Evolutionary conservation across 2,329 filamentous ascomycete genomes (phyloP), one percentile per base, ranked within the genome.

Genomic region (Calonectria montana): DNA sequence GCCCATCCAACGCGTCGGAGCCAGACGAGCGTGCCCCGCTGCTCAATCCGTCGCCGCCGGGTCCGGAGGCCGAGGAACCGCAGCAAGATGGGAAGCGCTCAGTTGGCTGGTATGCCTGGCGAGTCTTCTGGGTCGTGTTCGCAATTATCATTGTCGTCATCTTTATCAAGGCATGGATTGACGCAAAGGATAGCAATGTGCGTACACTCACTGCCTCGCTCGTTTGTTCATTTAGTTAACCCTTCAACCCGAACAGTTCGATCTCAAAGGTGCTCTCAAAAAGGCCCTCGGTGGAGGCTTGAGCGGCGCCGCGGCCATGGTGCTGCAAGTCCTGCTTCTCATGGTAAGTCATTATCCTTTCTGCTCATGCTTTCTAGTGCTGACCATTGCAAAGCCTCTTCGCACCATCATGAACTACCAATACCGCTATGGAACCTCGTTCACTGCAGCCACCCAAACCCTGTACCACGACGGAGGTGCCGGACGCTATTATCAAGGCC

Each of bases 371-470:
- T 1, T n/a, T 16, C 31, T 9, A 16, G 1, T 0, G 2, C 21
- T 73, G 1, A 73, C 8, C 9, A 0, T 1, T 2, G 1, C 2
- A 4, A 57, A 87, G 86, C 86, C 86, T 4, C 78, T 88, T 4
- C 83, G 86, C 6, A 88, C 86, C 0, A 86, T 87, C 15, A 88
- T 88, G 86, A 88, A 88, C 77, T 88, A 87, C 53, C 86, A 88
- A 71, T 88, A 88, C 65, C 86, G 86, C 2, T 86, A 84, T 45
- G 86, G 86, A 1, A 83, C 81, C 0, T 81, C 83, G 0, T 87
- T 88, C 67, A 82, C 80, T 3, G 63, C 74, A 1, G 85, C 86
- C 0, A 83, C 82, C 1, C 74, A 78, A 18, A 86, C 83, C 0
- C 80, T 88, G 2, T 86, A 86, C 65, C 73, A 79, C 0, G 83